Evolutionary conservation across 2,329 filamentous ascomycete genomes (phyloP), one percentile per base, ranked within the genome.

Genomic region (Chaetomiaceae sp.): DNA sequence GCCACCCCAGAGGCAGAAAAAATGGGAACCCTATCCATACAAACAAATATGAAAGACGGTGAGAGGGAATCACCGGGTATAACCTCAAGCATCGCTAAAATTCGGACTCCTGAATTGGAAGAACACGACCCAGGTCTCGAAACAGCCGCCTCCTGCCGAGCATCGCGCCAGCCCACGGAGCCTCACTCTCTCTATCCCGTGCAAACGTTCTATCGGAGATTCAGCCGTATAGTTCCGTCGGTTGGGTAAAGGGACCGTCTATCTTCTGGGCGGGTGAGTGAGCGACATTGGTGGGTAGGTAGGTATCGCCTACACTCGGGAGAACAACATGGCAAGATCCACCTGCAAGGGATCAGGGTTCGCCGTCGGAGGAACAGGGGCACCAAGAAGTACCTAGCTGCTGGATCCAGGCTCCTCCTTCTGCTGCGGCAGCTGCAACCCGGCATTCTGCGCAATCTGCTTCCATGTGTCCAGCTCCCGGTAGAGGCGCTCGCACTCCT

Each of bases 401-500:
- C 55, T 58, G 36, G 55, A 38, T 16, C 55, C 55, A 1, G 56
- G 34, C 47, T 64, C 75, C 37, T 73, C 69, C 60, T 66, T 67
- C 37, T 64, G 63, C 36, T 45, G 41, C 14, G 70, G 67, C 11
- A 71, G 72, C 55, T 74, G 71, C 46, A 85, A 69, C 25, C 82
- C 82, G 11, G 80, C 79, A 48, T 75, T 79, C 62, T 84, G 80
- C 16, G 80, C 82, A 29, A 82, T 75, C 61, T 84, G 81, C 75
- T 90, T 91, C 85, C 88, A 92, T 42, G 82, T 85, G 66, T 90
- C 86, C 46, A 87, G 77, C 67, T 92, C 88, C 47, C 85, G 77
- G 75, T 89, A 91, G 20, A 87, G 82, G 30, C 87, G 78, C 67
- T 90, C 86, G 61, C 85, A 88, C 66, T 94, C 89, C 32, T 78